Evolutionary conservation across 129 eudicot species (phyloP), one percentile per base, ranked within the genome.

Genomic region (Flaveria sonorensis): DNA sequence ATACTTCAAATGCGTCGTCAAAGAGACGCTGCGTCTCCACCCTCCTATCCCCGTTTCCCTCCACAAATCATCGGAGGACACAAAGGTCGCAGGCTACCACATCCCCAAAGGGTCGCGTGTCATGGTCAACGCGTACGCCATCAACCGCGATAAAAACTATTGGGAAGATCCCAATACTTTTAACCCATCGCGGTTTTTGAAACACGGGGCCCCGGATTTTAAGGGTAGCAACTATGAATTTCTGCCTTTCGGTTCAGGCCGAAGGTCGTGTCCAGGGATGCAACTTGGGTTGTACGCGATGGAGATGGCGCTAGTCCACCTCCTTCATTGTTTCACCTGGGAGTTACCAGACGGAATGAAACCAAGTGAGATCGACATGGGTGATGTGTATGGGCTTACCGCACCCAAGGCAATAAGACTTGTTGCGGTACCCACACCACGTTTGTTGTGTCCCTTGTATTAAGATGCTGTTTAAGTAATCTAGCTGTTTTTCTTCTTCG

Each of bases 321-420:
- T 82, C 9, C 78, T 82, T 43, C 85, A 82, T 18, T 62, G 74
- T 64, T 82, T 82, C 32, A 72, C 68, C 2, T 82, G 85, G 85
- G 85, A 82, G 48, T 43, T 82, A 14, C 82, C 81, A 0, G 77
- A 72, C 7, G 82, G 85, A 26, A 71, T 82, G 74, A 82, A 76
- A 40, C 85, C 82, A 20, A 85, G 90, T 77, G 97, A 91, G 23
- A 40, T 91, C n/a, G 92, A 89, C 13, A 88, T 86, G 88, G 61
- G 51, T 2, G 97, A 89, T 21, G 85, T 89, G 71, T 91, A 86
- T 61, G 97, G 97, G 26, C 81, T 81, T 19, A 81, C 85, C 24
- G 92, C 97, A 21, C 97, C 97, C 1, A 84, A 81, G 39, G 97
- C 97, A 14, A 78, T 59, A 56, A 77, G 90, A 68, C 89, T 91